Evolutionary conservation across 768 basidiomycete genomes (phyloP).

Genomic region (Rhodosporidiobolus sp.): DNA sequence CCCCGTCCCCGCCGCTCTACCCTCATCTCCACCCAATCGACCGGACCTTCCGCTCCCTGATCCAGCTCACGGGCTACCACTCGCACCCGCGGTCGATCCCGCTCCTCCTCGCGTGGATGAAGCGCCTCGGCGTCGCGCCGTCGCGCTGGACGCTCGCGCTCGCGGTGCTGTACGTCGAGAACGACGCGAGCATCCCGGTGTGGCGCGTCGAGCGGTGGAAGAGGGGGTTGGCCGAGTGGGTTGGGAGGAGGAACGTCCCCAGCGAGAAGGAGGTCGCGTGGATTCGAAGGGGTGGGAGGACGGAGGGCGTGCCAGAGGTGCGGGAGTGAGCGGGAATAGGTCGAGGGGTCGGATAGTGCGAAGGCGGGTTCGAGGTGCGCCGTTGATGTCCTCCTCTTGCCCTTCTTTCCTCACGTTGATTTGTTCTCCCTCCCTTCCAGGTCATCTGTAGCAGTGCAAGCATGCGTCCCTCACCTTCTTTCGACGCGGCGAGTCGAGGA

Average conservation of each 20-base stretch:
- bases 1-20: not conserved
- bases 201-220: not conserved
- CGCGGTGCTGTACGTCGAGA: slow-evolving; percentile 30
- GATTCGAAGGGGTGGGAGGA: slow-evolving; percentile 24
- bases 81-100: slow-evolving; percentile 14
- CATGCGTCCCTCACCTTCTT: too few species aligned
- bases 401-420: too few species aligned
- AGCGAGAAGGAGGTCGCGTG: slow-evolving; percentile 30
- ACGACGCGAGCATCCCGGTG: slow-evolving; percentile 15
- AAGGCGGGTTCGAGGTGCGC: not conserved
- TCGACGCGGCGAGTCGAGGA: too few species aligned
- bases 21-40: slow-evolving; percentile 31
- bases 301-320: not conserved
- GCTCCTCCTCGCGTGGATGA: slow-evolving; percentile 33
- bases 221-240: slow-evolving; percentile 20
- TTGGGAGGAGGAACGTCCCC: slow-evolving; percentile 22
- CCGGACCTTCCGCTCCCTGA: slow-evolving; percentile 31
- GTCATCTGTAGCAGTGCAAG: too few species aligned
- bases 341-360: not conserved
- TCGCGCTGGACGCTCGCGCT: slow-evolving; percentile 18
- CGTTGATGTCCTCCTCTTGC: too few species aligned
- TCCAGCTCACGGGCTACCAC: slow-evolving; percentile 36
- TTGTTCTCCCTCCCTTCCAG: too few species aligned
- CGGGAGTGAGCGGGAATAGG: not conserved
- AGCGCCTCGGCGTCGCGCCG: not conserved